These are phyloP conservation scores for Talaromyces sp. DNA, from an alignment of 2,329 filamentous ascomycete genomes.

Conservation along the genomic window DNA sequence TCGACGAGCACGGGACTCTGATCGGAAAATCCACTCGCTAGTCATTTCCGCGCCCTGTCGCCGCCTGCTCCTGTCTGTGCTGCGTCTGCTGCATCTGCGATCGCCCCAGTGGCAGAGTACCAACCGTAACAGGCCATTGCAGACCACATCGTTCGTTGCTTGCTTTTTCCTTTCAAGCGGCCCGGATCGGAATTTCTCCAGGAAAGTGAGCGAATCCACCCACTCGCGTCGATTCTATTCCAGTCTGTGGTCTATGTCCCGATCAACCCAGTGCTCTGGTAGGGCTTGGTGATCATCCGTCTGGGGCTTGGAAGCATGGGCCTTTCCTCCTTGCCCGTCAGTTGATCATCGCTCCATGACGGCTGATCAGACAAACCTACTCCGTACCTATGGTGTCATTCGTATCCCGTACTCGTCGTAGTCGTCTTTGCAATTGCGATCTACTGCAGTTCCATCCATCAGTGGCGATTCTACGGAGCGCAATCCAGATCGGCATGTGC, in stretches of 20 bases:
- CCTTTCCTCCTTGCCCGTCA: slow-evolving; percentile 2
- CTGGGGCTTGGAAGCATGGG: slow-evolving; percentile 5
- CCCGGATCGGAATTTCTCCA: background rate
- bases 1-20: background rate
- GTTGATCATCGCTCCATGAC: background rate
- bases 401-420: background rate
- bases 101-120: background rate
- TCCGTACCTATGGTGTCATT: background rate
- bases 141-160: background rate
- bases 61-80: background rate
- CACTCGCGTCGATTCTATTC: background rate
- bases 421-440: background rate
- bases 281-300: slow-evolving; percentile 10
- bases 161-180: background rate
- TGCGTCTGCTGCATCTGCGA: background rate
- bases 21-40: background rate
- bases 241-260: background rate
- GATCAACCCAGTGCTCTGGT: background rate
- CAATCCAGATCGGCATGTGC: background rate
- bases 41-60: background rate
- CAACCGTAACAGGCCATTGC: slow-evolving; percentile 3
- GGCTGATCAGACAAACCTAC: background rate
- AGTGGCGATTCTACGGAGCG: background rate
- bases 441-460: background rate
- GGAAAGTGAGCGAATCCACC: background rate